A percentile compares a stretch with the other conserved stretches of the same genome.
These are phyloP conservation scores for Gymnopilus junonius DNA, from an alignment of 768 basidiomycete genomes.

Conservation along the genomic window DNA sequence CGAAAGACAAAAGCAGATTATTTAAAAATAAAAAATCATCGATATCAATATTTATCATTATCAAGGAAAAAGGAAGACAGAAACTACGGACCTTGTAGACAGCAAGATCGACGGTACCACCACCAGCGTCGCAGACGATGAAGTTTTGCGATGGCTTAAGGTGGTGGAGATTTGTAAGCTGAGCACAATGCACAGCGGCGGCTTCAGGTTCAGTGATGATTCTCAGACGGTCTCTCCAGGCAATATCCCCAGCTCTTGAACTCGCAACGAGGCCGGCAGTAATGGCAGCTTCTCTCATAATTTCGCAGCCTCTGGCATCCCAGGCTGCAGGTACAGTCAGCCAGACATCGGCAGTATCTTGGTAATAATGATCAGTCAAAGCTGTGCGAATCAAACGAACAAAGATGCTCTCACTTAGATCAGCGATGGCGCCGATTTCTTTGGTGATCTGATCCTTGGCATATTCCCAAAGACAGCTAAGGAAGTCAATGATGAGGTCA, in stretches of 20 bases:
- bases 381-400: neutral
- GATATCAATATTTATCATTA: neutral
- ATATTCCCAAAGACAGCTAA: conserved; percentile 85
- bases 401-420: conserved; percentile 61
- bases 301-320: conserved; percentile 84
- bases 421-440: conserved; percentile 85
- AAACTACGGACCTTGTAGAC: conserved; percentile 55
- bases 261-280: conserved; percentile 79
- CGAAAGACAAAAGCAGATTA: conserved; percentile 11
- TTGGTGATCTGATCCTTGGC: conserved; percentile 86
- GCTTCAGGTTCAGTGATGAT: conserved; percentile 88
- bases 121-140: conserved; percentile 91
- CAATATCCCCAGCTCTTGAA: conserved; percentile 66
- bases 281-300: conserved; percentile 88
- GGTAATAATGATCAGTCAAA: conserved; percentile 9
- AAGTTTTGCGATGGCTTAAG: conserved; percentile 83
- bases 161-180: conserved; percentile 79
- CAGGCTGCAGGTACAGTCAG: conserved; percentile 90
- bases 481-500: conserved; percentile 84
- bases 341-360: conserved; percentile 85
- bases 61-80: neutral
- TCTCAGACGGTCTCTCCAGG: conserved; percentile 80
- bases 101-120: conserved; percentile 71
- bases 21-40: conserved; percentile 6
- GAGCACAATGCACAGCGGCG: conserved; percentile 89